phyloP scores from a whole-genome alignment of 805 yeast species.

The Kurtzmaniella fragi region DNA sequence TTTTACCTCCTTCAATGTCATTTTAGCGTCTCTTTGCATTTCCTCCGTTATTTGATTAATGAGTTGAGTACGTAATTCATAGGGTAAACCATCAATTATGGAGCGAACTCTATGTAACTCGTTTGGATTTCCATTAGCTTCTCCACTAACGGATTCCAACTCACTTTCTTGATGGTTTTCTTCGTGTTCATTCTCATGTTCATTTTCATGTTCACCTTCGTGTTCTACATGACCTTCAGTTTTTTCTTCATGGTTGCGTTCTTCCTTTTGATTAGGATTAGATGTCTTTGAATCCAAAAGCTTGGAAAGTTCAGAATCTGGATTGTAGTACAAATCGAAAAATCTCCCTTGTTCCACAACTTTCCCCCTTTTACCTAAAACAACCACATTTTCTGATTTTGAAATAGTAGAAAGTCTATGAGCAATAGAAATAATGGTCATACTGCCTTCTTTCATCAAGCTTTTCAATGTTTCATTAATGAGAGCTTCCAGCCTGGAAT shows the following conservation, averaged over 20 bases:
- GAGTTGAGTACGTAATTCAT: constrained; percentile 24
- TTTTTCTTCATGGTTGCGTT: background rate
- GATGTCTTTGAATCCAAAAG: constrained; percentile 26
- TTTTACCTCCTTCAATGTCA: constrained; percentile 1
- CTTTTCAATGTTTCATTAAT: constrained; percentile 38
- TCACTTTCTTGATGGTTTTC: constrained; percentile 21
- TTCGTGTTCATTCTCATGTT: constrained; percentile 19
- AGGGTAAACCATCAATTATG: constrained; percentile 33
- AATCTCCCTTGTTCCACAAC: constrained; percentile 39
- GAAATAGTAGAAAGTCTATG: constrained; percentile 42
- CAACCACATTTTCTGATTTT: constrained; percentile 39
- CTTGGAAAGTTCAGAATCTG: constrained; percentile 37
- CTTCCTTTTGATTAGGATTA: constrained; percentile 10
- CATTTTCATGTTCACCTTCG: constrained; percentile 11
- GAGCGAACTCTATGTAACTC: constrained; percentile 22
- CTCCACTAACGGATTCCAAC: constrained; percentile 8
- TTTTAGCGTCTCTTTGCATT: constrained; percentile 1
- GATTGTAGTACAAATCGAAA: constrained; percentile 34
- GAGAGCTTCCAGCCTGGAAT: constrained; percentile 44
- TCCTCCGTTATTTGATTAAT: constrained; percentile 21
- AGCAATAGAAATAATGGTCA: constrained; percentile 42
- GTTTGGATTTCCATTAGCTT: constrained; percentile 10
- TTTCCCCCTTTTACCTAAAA: constrained; percentile 36
- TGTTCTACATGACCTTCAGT: constrained; percentile 2
- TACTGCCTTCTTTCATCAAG: constrained; percentile 31